Percentiles rank a stretch among this genome's conserved stretches.
These are phyloP conservation scores for Notholithocarpus densiflorus DNA, from an alignment of 306 rosid genomes.

Conservation along the genomic window DNA sequence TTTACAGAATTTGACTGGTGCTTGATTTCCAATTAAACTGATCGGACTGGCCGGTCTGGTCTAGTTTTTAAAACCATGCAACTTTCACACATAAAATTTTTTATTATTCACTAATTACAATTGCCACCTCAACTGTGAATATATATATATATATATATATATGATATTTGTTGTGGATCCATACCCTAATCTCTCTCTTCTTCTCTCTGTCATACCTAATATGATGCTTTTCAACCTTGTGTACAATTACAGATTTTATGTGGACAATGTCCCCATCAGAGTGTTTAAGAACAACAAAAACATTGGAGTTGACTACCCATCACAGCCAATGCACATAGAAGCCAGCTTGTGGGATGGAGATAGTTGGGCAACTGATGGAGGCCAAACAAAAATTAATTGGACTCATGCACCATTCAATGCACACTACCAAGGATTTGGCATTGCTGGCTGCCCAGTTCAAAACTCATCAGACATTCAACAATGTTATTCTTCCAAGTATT, in stretches of 20 bases:
- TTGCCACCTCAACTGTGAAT: no score
- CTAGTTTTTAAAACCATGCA: no score
- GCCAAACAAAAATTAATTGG: conserved; percentile 42
- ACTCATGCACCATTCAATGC: conserved; percentile 54
- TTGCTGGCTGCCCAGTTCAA: conserved; percentile 32
- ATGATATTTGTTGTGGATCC: no score
- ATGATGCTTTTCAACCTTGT: background rate
- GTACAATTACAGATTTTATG: conserved; percentile 30
- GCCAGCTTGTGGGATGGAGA: conserved; percentile 53
- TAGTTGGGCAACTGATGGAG: conserved; percentile 61
- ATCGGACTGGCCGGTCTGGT: no score
- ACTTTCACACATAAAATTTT: no score
- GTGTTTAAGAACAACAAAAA: conserved; percentile 34
- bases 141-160: no score
- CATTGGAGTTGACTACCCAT: conserved; percentile 31
- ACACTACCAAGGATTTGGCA: conserved; percentile 35
- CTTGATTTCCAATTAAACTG: no score
- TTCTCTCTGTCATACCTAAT: background rate
- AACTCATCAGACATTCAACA: background rate
- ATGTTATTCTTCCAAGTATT: conserved; percentile 28
- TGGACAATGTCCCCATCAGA: conserved; percentile 48
- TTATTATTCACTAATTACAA: no score
- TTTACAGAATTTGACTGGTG: no score
- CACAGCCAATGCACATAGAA: conserved; percentile 44
- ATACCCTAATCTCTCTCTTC: background rate